Conservation (phyloP, 1,284 basidiomycete species). For the Sanghuangporus baumii region DNA sequence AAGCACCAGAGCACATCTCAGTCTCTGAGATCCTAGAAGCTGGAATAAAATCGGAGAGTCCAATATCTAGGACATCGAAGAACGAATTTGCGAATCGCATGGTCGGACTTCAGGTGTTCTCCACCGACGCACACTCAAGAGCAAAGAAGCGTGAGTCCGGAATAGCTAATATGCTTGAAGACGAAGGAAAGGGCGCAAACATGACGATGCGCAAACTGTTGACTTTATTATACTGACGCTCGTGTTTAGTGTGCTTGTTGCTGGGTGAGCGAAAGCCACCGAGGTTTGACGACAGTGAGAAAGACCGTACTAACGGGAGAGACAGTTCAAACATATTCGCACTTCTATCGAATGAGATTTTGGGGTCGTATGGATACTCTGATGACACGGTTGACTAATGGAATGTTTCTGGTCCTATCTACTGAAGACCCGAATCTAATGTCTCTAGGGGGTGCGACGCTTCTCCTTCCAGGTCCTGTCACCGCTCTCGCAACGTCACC, state of each 20-base stretch:
- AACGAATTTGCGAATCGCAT: too few relatives aligned
- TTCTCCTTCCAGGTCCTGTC: slow-evolving; percentile 65
- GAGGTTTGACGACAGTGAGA: neutral
- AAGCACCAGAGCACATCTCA: neutral
- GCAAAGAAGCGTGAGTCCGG: neutral
- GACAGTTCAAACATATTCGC: slow-evolving; percentile 44
- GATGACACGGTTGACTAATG: slow-evolving; percentile 54
- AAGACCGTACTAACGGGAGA: neutral
- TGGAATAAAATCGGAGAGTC: too few relatives aligned
- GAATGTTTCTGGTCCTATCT: neutral
- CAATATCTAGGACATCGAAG: too few relatives aligned
- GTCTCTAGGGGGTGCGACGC: slow-evolving; percentile 41
- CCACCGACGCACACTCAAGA: too few relatives aligned
- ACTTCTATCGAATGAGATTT: slow-evolving; percentile 58
- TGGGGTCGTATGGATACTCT: slow-evolving; percentile 70
- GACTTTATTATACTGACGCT: slow-evolving; percentile 58
- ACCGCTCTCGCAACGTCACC: slow-evolving; percentile 52
- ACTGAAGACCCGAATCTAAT: neutral
- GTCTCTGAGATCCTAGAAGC: neutral
- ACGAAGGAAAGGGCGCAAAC: slow-evolving; percentile 30
- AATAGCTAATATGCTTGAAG: neutral
- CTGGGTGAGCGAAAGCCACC: slow-evolving; percentile 43
- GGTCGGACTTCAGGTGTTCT: too few relatives aligned
- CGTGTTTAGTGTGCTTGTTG: slow-evolving; percentile 61
- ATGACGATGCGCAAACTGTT: slow-evolving; percentile 58